phyloP scores from a whole-genome alignment of 169 alveolate genomes.

The Hepatocystis sp. region DNA sequence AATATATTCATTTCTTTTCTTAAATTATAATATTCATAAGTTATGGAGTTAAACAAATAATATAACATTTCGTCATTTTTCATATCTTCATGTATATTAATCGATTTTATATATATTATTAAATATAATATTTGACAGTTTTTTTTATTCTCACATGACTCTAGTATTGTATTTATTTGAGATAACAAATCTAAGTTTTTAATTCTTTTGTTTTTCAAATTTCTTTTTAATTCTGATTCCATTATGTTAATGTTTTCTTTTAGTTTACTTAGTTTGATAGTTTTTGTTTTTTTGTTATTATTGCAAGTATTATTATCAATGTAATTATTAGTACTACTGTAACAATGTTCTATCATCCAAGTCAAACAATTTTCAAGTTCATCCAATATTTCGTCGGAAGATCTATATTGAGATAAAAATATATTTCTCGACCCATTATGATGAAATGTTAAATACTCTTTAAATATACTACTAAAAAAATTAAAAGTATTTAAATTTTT shows the following conservation, averaged over 20 bases:
- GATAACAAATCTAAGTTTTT: conserved; percentile 22
- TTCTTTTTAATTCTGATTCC: conserved; percentile 18
- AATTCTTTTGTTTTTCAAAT: conserved; percentile 26
- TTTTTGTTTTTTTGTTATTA: too few species aligned
- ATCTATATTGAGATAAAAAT: conserved; percentile 9
- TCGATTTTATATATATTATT: conserved; percentile 57
- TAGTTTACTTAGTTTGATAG: not conserved
- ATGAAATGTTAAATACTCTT: conserved; percentile 3
- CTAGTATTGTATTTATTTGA: conserved; percentile 28
- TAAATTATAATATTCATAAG: conserved; percentile 61
- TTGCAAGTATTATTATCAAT: too few species aligned
- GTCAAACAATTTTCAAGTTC: conserved; percentile 16
- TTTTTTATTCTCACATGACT: conserved; percentile 28
- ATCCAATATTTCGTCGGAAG: conserved; percentile 22
- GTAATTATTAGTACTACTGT: not conserved
- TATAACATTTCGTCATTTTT: conserved; percentile 29
- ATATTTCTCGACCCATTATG: not conserved
- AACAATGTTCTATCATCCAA: conserved; percentile 10
- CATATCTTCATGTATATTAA: conserved; percentile 64
- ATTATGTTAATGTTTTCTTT: conserved; percentile 5
- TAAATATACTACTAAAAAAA: conserved; percentile 43
- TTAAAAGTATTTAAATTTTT: conserved; percentile 18
- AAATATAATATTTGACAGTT: conserved; percentile 39
- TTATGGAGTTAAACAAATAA: conserved; percentile 47
- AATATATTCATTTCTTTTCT: conserved; percentile 40